A percentile compares a stretch with the other conserved stretches of the same genome.
Conservation (phyloP, 495 filamentous ascomycete species). For the Aspergillus saccharolyticus region DNA sequence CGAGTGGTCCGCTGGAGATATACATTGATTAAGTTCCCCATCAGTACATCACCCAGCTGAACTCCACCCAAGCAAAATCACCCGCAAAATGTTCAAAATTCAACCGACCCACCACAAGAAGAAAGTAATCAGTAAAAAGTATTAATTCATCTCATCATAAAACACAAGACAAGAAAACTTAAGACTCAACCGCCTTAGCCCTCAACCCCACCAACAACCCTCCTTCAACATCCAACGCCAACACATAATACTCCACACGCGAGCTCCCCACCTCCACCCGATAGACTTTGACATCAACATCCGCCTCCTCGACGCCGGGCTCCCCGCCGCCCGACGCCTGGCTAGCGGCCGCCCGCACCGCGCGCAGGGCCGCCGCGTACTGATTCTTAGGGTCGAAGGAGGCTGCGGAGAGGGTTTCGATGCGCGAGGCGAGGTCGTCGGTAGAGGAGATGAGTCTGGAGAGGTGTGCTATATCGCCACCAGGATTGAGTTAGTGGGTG, state of each 20-base stretch:
- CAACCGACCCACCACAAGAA: too few species aligned
- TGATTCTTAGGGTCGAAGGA: constrained; percentile 41
- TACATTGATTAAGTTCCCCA: too few species aligned
- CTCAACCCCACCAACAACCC: constrained; percentile 67
- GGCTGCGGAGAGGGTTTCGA: constrained; percentile 30
- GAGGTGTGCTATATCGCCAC: constrained; percentile 31
- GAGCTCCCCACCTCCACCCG: constrained; percentile 54
- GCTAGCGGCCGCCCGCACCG: constrained; percentile 31
- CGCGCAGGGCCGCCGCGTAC: constrained; percentile 26
- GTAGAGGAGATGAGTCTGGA: constrained; percentile 35
- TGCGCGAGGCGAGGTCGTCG: constrained; percentile 27
- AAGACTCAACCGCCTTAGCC: constrained; percentile 71
- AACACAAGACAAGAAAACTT: constrained; percentile 9
- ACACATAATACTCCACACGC: constrained; percentile 71
- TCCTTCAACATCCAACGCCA: constrained; percentile 51
- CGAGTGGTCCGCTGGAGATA: too few species aligned
- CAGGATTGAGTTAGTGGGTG: too few species aligned
- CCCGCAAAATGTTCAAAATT: too few species aligned
- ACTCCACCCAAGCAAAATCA: too few species aligned
- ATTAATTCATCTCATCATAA: too few species aligned
- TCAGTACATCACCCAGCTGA: too few species aligned
- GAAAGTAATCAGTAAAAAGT: too few species aligned
- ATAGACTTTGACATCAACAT: constrained; percentile 72
- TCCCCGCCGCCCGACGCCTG: constrained; percentile 15
- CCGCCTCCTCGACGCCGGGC: constrained; percentile 25